Conservation (phyloP, 169 alveolate genomes). For the Eimeria brunetti region DNA sequence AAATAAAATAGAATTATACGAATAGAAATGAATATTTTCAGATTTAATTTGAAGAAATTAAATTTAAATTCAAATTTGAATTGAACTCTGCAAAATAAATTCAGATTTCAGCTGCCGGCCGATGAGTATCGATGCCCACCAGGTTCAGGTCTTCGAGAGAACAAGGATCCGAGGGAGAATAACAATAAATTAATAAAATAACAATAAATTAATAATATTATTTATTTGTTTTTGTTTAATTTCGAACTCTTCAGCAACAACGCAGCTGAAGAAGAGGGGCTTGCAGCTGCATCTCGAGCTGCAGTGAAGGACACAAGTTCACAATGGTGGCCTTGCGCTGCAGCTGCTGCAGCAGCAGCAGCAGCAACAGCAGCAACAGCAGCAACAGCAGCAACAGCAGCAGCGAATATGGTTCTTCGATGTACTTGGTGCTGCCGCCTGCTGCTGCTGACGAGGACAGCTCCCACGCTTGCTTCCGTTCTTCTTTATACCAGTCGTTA, state of each 20-base stretch:
- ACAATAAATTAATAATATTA: no score
- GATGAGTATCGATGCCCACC: neutral
- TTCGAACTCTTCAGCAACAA: no score
- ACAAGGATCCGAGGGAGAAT: neutral
- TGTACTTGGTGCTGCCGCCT: constrained; percentile 27
- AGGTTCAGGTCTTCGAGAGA: neutral
- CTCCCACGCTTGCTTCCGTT: constrained; percentile 7
- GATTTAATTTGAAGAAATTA: neutral
- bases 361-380: no score
- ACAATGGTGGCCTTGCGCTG: neutral
- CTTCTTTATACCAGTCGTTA: neutral
- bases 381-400: no score
- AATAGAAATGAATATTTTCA: neutral
- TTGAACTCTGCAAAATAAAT: neutral
- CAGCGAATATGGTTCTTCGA: neutral
- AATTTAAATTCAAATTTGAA: neutral
- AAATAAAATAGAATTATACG: neutral
- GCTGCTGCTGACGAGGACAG: constrained; percentile 13
- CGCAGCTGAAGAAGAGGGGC: neutral
- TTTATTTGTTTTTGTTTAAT: no score
- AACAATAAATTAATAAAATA: neutral
- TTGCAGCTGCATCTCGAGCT: neutral
- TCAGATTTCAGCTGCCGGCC: neutral
- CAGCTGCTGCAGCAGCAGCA: constrained; percentile 25
- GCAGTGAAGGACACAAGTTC: neutral